Conservation (phyloP, 2,329 filamentous ascomycete species). For the Diplocarpon mali region DNA sequence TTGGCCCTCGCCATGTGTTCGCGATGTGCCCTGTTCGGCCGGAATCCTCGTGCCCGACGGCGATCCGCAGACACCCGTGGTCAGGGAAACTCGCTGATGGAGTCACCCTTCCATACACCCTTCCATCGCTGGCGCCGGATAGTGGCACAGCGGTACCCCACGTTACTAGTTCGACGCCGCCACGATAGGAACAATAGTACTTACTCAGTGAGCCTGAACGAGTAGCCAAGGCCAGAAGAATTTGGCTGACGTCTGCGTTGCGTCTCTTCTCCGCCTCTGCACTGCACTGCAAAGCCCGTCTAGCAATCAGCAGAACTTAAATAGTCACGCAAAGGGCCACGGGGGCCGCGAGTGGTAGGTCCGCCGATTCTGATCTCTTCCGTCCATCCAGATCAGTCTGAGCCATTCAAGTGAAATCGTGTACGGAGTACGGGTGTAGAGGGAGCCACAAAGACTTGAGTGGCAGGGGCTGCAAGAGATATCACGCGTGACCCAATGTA, state of each 20-base stretch:
- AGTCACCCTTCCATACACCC: conserved; percentile 10
- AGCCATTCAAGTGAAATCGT: conserved; percentile 10
- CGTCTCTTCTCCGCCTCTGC: conserved; percentile 3
- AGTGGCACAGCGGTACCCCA: conserved; percentile 25
- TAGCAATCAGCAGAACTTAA: too few species aligned
- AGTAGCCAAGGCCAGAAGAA: conserved; percentile 7
- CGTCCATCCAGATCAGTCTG: not conserved
- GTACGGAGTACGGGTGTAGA: conserved; percentile 3
- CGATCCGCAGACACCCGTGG: conserved; percentile 7
- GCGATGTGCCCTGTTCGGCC: too few species aligned
- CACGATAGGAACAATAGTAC: conserved; percentile 19
- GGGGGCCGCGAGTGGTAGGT: too few species aligned
- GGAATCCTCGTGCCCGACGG: not conserved
- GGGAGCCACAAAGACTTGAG: not conserved
- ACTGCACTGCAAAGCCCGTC: not conserved
- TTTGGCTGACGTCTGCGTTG: conserved; percentile 3
- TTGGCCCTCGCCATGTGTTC: too few species aligned
- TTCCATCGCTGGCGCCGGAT: not conserved
- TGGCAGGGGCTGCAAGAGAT: too few species aligned
- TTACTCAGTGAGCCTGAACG: too few species aligned
- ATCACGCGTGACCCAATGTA: too few species aligned
- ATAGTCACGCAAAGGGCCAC: too few species aligned
- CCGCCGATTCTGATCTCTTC: too few species aligned
- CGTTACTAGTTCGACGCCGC: conserved; percentile 30
- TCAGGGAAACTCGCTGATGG: conserved; percentile 1